These are phyloP conservation scores for Chalciporus chontae DNA, from an alignment of 768 basidiomycete genomes.

Conservation along the genomic window DNA sequence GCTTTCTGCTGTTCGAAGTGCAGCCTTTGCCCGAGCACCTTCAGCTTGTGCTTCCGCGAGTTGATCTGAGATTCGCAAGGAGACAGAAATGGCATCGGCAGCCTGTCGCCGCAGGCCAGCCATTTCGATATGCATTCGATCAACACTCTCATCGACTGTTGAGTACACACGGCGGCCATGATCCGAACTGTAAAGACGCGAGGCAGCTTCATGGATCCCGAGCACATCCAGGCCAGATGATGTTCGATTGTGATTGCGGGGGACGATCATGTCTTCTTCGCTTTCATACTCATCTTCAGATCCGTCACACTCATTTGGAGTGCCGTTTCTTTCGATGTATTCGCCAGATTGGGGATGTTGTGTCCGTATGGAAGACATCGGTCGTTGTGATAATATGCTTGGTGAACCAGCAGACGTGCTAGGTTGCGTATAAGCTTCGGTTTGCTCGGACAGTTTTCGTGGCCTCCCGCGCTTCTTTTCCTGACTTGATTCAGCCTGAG, in stretches of 20 bases:
- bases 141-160: conserved; percentile 43
- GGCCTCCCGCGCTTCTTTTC: conserved; percentile 43
- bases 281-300: conserved; percentile 61
- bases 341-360: conserved; percentile 34
- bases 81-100: conserved; percentile 63
- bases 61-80: conserved; percentile 64
- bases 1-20: conserved; percentile 51
- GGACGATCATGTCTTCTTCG: conserved; percentile 57
- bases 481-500: conserved; percentile 12
- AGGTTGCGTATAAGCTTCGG: conserved; percentile 17
- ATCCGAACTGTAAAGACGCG: conserved; percentile 42
- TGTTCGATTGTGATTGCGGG: conserved; percentile 42
- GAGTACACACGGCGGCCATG: conserved; percentile 25
- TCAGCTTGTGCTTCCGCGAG: conserved; percentile 65
- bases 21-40: conserved; percentile 49
- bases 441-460: conserved; percentile 25
- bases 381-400: conserved; percentile 20
- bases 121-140: conserved; percentile 66
- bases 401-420: conserved; percentile 12
- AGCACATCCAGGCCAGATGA: conserved; percentile 36
- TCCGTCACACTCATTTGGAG: conserved; percentile 36
- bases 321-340: conserved; percentile 39
- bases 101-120: conserved; percentile 61
- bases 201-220: conserved; percentile 30
- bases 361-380: conserved; percentile 25